These are phyloP conservation scores for Phytopythium litorale DNA, from an alignment of 352 stramenopile species.

Conservation along the genomic window DNA sequence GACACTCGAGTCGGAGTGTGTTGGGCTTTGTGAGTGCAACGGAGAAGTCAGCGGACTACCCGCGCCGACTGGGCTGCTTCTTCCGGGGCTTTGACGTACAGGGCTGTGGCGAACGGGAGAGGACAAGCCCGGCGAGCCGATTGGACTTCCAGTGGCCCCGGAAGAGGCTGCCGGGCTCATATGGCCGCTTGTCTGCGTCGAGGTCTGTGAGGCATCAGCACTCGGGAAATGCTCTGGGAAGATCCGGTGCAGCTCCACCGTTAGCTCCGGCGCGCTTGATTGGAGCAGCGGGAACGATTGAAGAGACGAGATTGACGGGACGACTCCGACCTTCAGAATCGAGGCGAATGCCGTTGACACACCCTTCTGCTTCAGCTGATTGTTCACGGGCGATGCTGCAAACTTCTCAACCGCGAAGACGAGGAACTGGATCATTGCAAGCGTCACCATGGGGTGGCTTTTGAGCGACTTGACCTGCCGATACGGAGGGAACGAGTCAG, in stretches of 20 bases:
- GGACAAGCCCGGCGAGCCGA: conserved; percentile 32
- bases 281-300: conserved; percentile 76
- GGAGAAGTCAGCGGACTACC: conserved; percentile 57
- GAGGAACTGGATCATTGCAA: conserved; percentile 84
- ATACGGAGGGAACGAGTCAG: not conserved
- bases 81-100: conserved; percentile 48
- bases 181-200: conserved; percentile 28
- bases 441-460: conserved; percentile 77
- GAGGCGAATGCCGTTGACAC: conserved; percentile 75
- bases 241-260: conserved; percentile 71
- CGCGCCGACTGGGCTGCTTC: conserved; percentile 38
- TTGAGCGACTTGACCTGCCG: conserved; percentile 79
- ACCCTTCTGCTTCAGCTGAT: conserved; percentile 77
- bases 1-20: conserved; percentile 60
- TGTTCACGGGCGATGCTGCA: conserved; percentile 65
- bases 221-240: conserved; percentile 81
- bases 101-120: conserved; percentile 45
- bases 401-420: conserved; percentile 86
- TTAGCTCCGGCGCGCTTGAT: conserved; percentile 63
- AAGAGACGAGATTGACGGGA: conserved; percentile 59
- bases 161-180: conserved; percentile 10
- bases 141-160: conserved; percentile 28
- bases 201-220: conserved; percentile 36
- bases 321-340: conserved; percentile 70
- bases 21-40: conserved; percentile 53